Evolutionary conservation across 2,329 filamentous ascomycete genomes (phyloP).

Genomic region (Aspergillus hiratsukae): DNA sequence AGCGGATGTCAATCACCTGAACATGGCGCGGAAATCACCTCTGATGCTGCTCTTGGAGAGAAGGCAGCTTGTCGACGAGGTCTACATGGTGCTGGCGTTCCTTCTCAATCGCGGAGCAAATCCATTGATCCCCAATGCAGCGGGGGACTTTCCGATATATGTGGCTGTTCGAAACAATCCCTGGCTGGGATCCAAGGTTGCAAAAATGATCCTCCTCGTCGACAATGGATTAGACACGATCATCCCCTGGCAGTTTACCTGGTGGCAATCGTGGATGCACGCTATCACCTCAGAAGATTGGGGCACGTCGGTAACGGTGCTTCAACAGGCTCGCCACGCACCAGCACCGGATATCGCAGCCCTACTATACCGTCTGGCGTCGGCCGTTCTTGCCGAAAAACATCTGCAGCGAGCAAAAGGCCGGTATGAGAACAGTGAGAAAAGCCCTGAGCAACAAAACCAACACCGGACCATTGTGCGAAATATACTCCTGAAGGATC

Average conservation of each 20-base stretch:
- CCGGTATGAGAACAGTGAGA: background rate
- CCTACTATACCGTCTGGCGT: background rate
- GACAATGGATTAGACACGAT: background rate
- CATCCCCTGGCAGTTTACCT: background rate
- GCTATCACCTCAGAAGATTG: background rate
- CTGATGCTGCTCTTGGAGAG: background rate
- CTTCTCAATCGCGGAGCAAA: background rate
- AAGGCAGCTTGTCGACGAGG: background rate
- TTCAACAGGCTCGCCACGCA: constrained; percentile 3
- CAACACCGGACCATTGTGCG: background rate
- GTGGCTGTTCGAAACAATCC: background rate
- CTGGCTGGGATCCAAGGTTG: background rate
- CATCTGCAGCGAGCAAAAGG: background rate
- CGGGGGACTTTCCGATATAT: background rate
- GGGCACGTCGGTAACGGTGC: background rate
- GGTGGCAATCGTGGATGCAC: background rate
- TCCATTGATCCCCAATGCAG: background rate
- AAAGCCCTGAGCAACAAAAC: background rate
- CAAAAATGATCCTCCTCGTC: background rate
- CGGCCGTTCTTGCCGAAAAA: background rate
- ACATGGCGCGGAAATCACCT: background rate
- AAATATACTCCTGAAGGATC: background rate
- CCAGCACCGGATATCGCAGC: background rate
- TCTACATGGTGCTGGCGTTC: background rate
- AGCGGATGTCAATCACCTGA: background rate